Evolutionary conservation across 192 early-diverging fungal genomes (phyloP).

Genomic region (Backusella tarrabulga): DNA sequence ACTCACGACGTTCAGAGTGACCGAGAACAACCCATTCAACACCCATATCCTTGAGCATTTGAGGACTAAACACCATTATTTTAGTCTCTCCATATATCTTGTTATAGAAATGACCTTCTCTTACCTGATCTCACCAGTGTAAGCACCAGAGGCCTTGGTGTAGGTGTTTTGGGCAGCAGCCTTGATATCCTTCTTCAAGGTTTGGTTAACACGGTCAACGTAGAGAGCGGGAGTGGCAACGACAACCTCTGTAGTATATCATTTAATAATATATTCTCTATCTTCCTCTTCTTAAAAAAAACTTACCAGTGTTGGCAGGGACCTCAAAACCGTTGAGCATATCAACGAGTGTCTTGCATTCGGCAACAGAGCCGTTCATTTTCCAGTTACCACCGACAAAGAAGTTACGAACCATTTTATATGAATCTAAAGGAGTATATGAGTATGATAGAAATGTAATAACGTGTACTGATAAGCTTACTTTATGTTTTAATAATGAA

Average conservation of each 20-base stretch:
- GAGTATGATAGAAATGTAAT: background rate
- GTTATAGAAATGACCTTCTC: background rate
- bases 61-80: constrained; percentile 49
- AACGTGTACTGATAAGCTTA: background rate
- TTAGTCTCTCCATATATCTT: too few species aligned
- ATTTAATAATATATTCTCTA: background rate
- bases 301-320: constrained; percentile 69
- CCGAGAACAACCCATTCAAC: constrained; percentile 97
- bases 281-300: constrained; percentile 4
- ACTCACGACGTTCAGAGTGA: constrained; percentile 97
- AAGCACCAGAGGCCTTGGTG: constrained; percentile 85
- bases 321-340: constrained; percentile 73
- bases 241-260: constrained; percentile 79
- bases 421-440: background rate
- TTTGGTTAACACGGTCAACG: constrained; percentile 75
- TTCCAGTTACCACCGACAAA: constrained; percentile 94
- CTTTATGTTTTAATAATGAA: background rate
- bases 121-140: constrained; percentile 93
- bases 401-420: constrained; percentile 74
- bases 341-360: constrained; percentile 74
- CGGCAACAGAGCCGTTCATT: constrained; percentile 89
- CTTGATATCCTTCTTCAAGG: constrained; percentile 78
- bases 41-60: constrained; percentile 94
- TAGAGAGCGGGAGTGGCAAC: constrained; percentile 94
- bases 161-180: constrained; percentile 98